A percentile compares a stretch with the other conserved stretches of the same genome.
Conservation (phyloP, 257 asterid genomes). For the Solanum dulcamara region DNA sequence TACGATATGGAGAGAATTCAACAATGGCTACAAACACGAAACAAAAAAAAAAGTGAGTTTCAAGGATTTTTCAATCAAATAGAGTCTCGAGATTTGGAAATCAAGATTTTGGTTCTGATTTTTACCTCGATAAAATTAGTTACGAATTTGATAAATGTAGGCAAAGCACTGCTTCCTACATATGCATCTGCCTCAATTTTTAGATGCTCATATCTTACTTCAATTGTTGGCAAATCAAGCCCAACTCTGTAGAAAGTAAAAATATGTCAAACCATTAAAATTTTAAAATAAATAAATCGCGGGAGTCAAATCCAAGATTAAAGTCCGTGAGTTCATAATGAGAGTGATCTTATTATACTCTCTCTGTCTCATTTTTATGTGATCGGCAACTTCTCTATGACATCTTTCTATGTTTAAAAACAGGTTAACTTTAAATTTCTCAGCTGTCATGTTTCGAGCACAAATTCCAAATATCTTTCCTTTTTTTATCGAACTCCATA, state of each 20-base stretch:
- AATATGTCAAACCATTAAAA: not conserved
- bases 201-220: conserved; percentile 10
- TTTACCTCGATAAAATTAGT: conserved; percentile 3
- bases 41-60: not conserved
- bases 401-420: no score
- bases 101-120: not conserved
- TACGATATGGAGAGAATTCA: not conserved
- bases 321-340: not conserved
- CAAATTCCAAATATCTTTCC: no score
- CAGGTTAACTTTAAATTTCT: no score
- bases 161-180: conserved; percentile 9
- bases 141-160: not conserved
- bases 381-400: not conserved
- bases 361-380: no score
- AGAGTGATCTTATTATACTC: not conserved
- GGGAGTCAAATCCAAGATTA: not conserved
- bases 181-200: conserved; percentile 9
- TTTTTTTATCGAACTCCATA: no score
- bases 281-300: not conserved
- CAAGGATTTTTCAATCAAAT: not conserved
- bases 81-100: not conserved
- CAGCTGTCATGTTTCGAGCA: no score
- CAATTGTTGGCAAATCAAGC: conserved; percentile 9
- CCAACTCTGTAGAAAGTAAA: conserved; percentile 5
- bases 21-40: not conserved